A percentile compares a stretch with the other conserved stretches of the same genome.
Conservation (phyloP, 305 asterid genomes). For the Rubia balearica region DNA sequence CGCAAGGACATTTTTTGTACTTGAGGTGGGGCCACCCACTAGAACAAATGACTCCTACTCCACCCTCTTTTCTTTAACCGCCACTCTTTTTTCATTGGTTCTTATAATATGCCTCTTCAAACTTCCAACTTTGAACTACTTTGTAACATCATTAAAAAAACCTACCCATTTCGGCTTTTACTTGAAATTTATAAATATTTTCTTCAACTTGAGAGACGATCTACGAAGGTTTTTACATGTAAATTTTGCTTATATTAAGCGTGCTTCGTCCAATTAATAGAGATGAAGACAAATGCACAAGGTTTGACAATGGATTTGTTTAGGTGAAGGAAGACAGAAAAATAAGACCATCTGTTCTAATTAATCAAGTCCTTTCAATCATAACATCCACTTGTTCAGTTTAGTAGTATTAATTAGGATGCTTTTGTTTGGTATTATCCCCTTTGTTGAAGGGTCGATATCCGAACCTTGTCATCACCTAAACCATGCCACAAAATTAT, state of each 20-base stretch:
- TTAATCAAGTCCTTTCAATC: slow-evolving; percentile 28
- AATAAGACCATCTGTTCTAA: slow-evolving; percentile 15
- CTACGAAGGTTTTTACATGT: too few species aligned
- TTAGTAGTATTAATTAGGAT: slow-evolving; percentile 30
- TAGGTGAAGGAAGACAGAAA: slow-evolving; percentile 1
- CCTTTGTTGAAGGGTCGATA: slow-evolving; percentile 74
- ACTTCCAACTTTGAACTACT: slow-evolving; percentile 26
- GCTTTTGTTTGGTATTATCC: slow-evolving; percentile 72
- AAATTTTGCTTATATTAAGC: not conserved
- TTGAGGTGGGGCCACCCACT: slow-evolving; percentile 44
- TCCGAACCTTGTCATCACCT: slow-evolving; percentile 63
- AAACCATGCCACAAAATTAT: slow-evolving; percentile 52
- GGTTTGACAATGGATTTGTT: slow-evolving; percentile 31
- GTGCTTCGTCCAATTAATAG: not conserved
- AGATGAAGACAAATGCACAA: slow-evolving; percentile 15
- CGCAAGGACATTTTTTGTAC: slow-evolving; percentile 17
- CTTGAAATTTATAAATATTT: too few species aligned
- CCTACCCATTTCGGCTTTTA: too few species aligned
- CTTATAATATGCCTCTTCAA: slow-evolving; percentile 22
- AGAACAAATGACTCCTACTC: slow-evolving; percentile 64
- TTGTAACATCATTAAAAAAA: too few species aligned
- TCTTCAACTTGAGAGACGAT: too few species aligned
- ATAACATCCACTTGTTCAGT: slow-evolving; percentile 37
- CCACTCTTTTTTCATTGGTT: slow-evolving; percentile 51
- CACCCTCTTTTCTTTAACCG: slow-evolving; percentile 52